phyloP scores from a whole-genome alignment of 2,329 filamentous ascomycete species.

The Colletotrichum tofieldiae region DNA sequence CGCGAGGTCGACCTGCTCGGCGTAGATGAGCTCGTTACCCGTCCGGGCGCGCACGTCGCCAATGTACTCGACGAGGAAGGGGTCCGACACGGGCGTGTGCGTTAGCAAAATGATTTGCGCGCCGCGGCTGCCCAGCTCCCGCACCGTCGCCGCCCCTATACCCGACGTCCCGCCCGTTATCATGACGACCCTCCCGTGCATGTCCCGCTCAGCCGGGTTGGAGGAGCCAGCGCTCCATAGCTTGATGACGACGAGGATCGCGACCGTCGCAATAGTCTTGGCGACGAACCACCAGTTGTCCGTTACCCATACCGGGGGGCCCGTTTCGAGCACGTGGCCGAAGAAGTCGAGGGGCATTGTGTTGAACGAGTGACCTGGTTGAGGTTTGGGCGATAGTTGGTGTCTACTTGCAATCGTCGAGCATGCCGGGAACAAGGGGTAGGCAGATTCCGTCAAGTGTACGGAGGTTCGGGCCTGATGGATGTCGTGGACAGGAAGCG shows the following conservation, averaged over 20 bases:
- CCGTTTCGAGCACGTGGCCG: conserved; percentile 62
- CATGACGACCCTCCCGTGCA: conserved; percentile 95
- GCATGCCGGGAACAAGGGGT: conserved; percentile 15
- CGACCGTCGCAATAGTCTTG: conserved; percentile 56
- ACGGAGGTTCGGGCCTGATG: not conserved
- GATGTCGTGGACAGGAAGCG: conserved; percentile 14
- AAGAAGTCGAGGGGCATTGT: conserved; percentile 70
- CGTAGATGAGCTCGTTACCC: conserved; percentile 90
- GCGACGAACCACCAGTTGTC: conserved; percentile 60
- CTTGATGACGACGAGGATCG: conserved; percentile 70
- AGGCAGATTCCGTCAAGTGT: not conserved
- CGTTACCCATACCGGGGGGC: conserved; percentile 65
- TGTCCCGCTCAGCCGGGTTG: conserved; percentile 83
- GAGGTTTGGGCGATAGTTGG: not conserved
- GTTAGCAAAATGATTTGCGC: conserved; percentile 94
- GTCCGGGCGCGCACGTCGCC: conserved; percentile 86
- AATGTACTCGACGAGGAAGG: conserved; percentile 93
- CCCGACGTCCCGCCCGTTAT: conserved; percentile 96
- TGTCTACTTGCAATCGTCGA: not conserved
- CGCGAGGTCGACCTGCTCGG: conserved; percentile 92
- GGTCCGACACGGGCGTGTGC: conserved; percentile 83
- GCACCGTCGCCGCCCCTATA: conserved; percentile 84
- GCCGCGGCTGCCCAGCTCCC: conserved; percentile 83
- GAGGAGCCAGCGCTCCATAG: conserved; percentile 82
- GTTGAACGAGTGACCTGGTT: conserved; percentile 21